Percentiles rank a stretch among this genome's conserved stretches.
These are phyloP conservation scores for Sporisorium exsertum DNA, from an alignment of 1,284 basidiomycete species.

Conservation along the genomic window DNA sequence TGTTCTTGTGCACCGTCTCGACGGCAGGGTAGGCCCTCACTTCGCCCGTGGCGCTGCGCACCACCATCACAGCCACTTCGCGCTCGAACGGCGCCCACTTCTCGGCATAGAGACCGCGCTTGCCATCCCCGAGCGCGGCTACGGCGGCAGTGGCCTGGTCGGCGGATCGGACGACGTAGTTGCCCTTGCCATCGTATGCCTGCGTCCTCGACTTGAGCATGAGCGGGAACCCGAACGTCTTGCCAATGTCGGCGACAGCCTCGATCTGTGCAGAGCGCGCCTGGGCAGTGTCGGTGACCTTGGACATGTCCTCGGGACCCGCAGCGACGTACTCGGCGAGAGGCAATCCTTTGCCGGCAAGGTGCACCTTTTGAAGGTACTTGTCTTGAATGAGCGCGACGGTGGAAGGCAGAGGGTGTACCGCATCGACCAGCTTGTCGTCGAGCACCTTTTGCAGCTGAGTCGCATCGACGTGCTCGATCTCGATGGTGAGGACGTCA, in stretches of 20 bases:
- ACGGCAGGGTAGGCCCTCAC: slow-evolving; percentile 89
- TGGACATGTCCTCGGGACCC: slow-evolving; percentile 71
- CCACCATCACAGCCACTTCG: slow-evolving; percentile 98
- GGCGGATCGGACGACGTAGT: slow-evolving; percentile 78
- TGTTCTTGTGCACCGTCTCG: slow-evolving; percentile 94
- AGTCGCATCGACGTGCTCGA: slow-evolving; percentile 91
- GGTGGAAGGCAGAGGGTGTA: slow-evolving; percentile 87
- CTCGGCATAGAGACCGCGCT: slow-evolving; percentile 83
- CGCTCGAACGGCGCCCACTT: slow-evolving; percentile 89
- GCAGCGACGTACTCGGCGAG: slow-evolving; percentile 77
- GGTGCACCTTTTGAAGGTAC: slow-evolving; percentile 85
- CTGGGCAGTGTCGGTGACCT: slow-evolving; percentile 72
- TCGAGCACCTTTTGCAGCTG: slow-evolving; percentile 74
- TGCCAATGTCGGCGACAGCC: slow-evolving; percentile 41
- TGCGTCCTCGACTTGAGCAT: slow-evolving; percentile 96
- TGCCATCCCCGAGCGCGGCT: slow-evolving; percentile 69
- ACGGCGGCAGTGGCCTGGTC: slow-evolving; percentile 77
- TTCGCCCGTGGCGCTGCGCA: slow-evolving; percentile 77
- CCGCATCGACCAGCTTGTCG: slow-evolving; percentile 69
- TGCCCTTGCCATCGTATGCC: slow-evolving; percentile 96
- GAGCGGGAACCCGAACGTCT: slow-evolving; percentile 82
- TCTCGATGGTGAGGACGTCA: slow-evolving; percentile 94
- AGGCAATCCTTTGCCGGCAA: slow-evolving; percentile 71
- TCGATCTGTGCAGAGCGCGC: slow-evolving; percentile 70
- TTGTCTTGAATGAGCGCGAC: slow-evolving; percentile 96